Conservation (phyloP, 73 alveolate species). For the Paramecium primaurelia region DNA sequence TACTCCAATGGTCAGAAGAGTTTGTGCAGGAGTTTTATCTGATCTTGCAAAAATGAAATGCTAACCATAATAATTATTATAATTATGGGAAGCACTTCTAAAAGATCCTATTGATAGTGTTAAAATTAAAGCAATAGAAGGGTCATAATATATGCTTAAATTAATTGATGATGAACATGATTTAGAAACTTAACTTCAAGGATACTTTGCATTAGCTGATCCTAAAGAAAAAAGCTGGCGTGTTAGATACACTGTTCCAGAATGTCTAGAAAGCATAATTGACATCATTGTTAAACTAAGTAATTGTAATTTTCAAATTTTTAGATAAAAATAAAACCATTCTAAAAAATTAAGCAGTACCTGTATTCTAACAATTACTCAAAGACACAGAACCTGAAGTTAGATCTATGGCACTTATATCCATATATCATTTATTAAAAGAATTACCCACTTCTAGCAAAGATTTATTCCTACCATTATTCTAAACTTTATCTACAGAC, state of each 20-base stretch:
- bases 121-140: constrained; percentile 61
- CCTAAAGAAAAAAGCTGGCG: constrained; percentile 60
- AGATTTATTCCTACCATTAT: constrained; percentile 4
- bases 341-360: constrained; percentile 37
- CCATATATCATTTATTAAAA: constrained; percentile 23
- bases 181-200: constrained; percentile 24
- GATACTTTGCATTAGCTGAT: constrained; percentile 30
- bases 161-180: constrained; percentile 28
- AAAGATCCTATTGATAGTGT: constrained; percentile 52
- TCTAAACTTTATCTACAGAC: constrained; percentile 23
- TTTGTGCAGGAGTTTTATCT: constrained; percentile 51
- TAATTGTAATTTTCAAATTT: neutral
- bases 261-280: constrained; percentile 32
- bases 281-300: neutral
- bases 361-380: constrained; percentile 39
- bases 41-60: constrained; percentile 35
- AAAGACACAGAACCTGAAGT: constrained; percentile 61
- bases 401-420: constrained; percentile 42
- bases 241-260: constrained; percentile 59
- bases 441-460: constrained; percentile 20
- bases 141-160: constrained; percentile 51
- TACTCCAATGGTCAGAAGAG: constrained; percentile 65
- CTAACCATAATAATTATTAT: neutral
- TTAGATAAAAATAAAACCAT: constrained; percentile 38
- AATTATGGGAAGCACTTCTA: constrained; percentile 43